A percentile compares a stretch with the other conserved stretches of the same genome.
Conservation (phyloP, 2,329 filamentous ascomycete species). For the Xylaria sp. region DNA sequence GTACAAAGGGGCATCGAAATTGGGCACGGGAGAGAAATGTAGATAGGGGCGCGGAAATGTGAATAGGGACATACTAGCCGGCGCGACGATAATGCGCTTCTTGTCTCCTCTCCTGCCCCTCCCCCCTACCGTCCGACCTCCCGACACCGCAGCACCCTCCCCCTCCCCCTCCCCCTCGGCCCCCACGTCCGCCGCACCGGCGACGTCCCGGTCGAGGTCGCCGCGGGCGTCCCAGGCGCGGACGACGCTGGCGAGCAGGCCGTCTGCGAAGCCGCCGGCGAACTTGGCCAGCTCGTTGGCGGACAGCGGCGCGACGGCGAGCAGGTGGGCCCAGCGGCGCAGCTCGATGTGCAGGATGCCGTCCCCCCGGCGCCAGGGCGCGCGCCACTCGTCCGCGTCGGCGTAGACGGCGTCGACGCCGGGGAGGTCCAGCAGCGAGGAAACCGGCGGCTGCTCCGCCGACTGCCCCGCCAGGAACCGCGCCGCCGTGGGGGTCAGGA, state of each 20-base stretch:
- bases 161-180: neutral
- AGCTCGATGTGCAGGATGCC: slow-evolving; percentile 90
- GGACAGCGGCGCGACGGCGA: slow-evolving; percentile 79
- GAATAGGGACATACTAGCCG: slow-evolving; percentile 36
- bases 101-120: slow-evolving; percentile 42
- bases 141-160: neutral
- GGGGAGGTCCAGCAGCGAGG: slow-evolving; percentile 59
- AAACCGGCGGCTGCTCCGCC: slow-evolving; percentile 72
- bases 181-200: neutral
- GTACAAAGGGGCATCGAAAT: slow-evolving; percentile 41
- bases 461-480: slow-evolving; percentile 79
- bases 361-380: slow-evolving; percentile 77
- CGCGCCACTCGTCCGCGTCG: slow-evolving; percentile 84
- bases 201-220: slow-evolving; percentile 49
- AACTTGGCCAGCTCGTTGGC: slow-evolving; percentile 90
- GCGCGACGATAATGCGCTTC: slow-evolving; percentile 74
- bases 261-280: slow-evolving; percentile 74
- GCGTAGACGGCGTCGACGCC: slow-evolving; percentile 81
- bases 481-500: slow-evolving; percentile 74
- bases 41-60: neutral
- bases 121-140: slow-evolving; percentile 4
- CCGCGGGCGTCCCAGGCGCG: slow-evolving; percentile 86
- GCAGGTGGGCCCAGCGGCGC: slow-evolving; percentile 73
- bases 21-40: neutral
- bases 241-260: slow-evolving; percentile 72